These are phyloP conservation scores for Rhodotorula sp. DNA, from an alignment of 1,284 basidiomycete genomes.

Conservation along the genomic window DNA sequence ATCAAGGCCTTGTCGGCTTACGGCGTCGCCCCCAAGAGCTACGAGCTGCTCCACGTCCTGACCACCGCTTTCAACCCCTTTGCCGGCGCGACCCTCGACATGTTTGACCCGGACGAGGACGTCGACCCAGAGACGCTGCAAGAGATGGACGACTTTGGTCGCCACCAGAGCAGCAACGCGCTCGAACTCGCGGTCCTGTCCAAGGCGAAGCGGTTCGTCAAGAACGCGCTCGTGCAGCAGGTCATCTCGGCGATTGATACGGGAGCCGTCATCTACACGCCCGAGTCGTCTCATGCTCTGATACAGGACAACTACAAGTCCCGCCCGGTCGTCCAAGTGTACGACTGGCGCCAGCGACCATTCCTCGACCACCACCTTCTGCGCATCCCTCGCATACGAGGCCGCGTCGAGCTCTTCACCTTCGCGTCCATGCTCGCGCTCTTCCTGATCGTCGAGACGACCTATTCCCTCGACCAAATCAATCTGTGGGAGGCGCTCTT, in stretches of 20 bases:
- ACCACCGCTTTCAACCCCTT: conserved; percentile 66
- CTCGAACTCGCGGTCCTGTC: conserved; percentile 38
- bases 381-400: conserved; percentile 40
- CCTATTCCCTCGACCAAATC: conserved; percentile 20
- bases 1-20: conserved; percentile 34
- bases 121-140: conserved; percentile 26
- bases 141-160: conserved; percentile 28
- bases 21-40: conserved; percentile 54
- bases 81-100: conserved; percentile 58
- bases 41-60: conserved; percentile 66
- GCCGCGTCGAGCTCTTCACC: conserved; percentile 27
- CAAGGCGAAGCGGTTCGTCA: conserved; percentile 42
- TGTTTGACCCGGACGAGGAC: conserved; percentile 32
- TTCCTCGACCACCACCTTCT: conserved; percentile 44
- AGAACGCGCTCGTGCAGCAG: conserved; percentile 38
- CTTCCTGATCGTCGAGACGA: conserved; percentile 37
- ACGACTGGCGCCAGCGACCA: conserved; percentile 36
- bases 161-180: conserved; percentile 36
- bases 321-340: conserved; percentile 36
- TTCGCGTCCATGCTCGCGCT: conserved; percentile 39
- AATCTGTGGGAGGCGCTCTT: conserved; percentile 39
- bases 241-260: conserved; percentile 37
- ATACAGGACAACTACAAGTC: conserved; percentile 43
- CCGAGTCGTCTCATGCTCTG: conserved; percentile 31
- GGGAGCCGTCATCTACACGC: conserved; percentile 41